Evolutionary conservation across 768 basidiomycete genomes (phyloP), one percentile per base, ranked within the genome.

Genomic region (Pulveroboletus frians): DNA sequence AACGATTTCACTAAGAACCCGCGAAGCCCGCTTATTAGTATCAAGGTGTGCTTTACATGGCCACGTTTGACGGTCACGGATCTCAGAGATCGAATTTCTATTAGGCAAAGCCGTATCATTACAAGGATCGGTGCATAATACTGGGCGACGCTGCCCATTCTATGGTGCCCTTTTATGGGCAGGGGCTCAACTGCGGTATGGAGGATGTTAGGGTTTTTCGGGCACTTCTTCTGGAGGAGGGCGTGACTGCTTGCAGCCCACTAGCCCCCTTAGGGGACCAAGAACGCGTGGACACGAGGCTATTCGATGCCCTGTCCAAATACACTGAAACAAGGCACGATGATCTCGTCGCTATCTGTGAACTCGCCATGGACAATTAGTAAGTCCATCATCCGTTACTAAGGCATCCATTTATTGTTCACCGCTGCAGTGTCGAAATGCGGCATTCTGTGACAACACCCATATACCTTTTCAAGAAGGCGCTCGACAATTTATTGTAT

Each of bases 81-180:
- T 55, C 47, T 54, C 48, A 49, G 49, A 46, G 47, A 53, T 56
- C 51, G 57, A 49, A 52, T 54, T 55, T 42, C 31, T 21, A 47
- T 50, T 56, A 94, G 92, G 78, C 82, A 59, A 83, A 76, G 50
- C 92, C 92, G 43, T 94, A 93, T 70, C 92, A 96, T 69, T 92
- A 91, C 75, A 78, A 80, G 70, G 90, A 92, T 71, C 79, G 88
- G 58, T 91, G 76, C 54, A 77, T 98, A 34, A 79, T 98, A 47
- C 71, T 99, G 43, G 95, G 95, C 47, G 95, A 99, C 69, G 87
- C 95, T 35, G 91, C 92, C 10, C 95, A 99, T 69, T 88, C 92
- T 37, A 97, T 98, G 93, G 93, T 94, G n/a, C 94, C 95, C 54
- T 94, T 93, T 72, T 93, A 88, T 66, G 89, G 95, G 37, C 95